Percentiles rank a stretch among this genome's conserved stretches.
phyloP scores from a whole-genome alignment of 2,329 filamentous ascomycete genomes.

The Xylariaceae sp. region DNA sequence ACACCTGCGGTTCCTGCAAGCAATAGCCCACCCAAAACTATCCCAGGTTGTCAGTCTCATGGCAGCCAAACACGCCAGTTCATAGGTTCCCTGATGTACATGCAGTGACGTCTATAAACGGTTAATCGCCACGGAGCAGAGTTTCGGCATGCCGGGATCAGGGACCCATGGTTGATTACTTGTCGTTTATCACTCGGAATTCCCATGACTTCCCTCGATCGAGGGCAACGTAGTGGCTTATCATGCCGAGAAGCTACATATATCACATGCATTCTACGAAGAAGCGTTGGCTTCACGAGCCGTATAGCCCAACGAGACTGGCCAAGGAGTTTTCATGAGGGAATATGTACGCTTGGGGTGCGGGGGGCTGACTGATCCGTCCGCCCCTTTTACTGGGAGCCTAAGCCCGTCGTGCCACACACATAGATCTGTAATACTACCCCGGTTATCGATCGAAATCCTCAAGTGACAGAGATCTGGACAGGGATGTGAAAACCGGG shows the following conservation, averaged over 20 bases:
- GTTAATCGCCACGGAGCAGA: conserved; percentile 18
- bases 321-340: not conserved
- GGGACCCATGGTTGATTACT: conserved; percentile 10
- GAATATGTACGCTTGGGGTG: not conserved
- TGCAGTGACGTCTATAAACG: conserved; percentile 20
- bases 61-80: conserved; percentile 18
- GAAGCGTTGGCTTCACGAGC: not conserved
- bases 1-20: conserved; percentile 17
- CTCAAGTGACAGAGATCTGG: conserved; percentile 14
- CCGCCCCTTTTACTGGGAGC: conserved; percentile 8
- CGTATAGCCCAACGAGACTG: not conserved
- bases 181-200: conserved; percentile 14
- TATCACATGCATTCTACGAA: not conserved
- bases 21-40: not conserved
- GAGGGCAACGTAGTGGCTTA: not conserved
- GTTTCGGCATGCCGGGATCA: conserved; percentile 16
- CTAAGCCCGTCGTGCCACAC: conserved; percentile 10
- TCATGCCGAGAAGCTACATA: not conserved
- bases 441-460: conserved; percentile 21
- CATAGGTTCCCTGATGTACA: conserved; percentile 13
- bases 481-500: conserved; percentile 17
- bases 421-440: conserved; percentile 18
- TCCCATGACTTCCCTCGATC: conserved; percentile 1
- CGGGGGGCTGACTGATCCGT: conserved; percentile 5
- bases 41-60: conserved; percentile 1